phyloP scores from a whole-genome alignment of 257 asterid species.

The Anisodus acutangulus region DNA sequence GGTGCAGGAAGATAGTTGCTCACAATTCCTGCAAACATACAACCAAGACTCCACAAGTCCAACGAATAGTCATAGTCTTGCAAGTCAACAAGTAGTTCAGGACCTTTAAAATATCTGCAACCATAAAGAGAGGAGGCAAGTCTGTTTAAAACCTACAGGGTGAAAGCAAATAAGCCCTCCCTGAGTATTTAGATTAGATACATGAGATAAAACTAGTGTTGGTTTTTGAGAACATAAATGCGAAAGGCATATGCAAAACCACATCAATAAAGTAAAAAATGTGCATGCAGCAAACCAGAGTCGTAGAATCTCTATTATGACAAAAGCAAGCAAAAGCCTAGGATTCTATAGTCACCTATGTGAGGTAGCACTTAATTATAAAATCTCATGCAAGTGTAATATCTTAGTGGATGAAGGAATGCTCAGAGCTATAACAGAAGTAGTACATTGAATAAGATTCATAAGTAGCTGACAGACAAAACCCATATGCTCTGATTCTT shows the following conservation, averaged over 20 bases:
- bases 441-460: neutral
- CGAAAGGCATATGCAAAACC: neutral
- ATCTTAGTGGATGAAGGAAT: neutral
- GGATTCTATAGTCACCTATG: neutral
- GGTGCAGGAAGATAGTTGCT: neutral
- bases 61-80: constrained; percentile 78
- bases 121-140: neutral
- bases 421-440: neutral
- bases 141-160: neutral
- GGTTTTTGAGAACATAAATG: neutral
- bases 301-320: neutral
- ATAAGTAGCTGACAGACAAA: neutral
- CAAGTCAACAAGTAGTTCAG: constrained; percentile 69
- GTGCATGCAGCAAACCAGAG: neutral
- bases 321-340: constrained; percentile 19
- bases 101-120: constrained; percentile 51
- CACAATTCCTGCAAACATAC: constrained; percentile 59
- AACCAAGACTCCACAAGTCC: constrained; percentile 79
- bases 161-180: neutral
- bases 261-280: neutral
- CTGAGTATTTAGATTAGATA: neutral
- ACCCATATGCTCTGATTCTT: constrained; percentile 1
- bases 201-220: neutral
- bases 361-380: neutral
- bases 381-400: neutral